A percentile compares a stretch with the other conserved stretches of the same genome.
phyloP scores from a whole-genome alignment of 176 grass and related monocot species.

The Chloris gayana region DNA sequence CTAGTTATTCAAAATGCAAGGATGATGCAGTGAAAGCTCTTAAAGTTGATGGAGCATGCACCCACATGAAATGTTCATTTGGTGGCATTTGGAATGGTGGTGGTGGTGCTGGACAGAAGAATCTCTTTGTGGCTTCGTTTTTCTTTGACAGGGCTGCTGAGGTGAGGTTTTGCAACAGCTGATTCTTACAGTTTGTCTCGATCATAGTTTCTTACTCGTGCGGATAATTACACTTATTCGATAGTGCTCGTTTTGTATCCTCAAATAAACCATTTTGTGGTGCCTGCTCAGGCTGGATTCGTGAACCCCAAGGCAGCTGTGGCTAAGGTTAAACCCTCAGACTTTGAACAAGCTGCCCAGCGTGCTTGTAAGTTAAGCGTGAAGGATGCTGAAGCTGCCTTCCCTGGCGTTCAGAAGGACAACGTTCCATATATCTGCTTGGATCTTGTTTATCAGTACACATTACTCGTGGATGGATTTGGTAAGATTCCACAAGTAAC shows the following conservation, averaged over 20 bases:
- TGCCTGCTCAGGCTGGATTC: constrained; percentile 80
- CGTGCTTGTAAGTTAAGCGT: constrained; percentile 74
- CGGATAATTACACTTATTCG: constrained; percentile 10
- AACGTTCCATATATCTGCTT: constrained; percentile 93
- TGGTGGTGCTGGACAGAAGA: constrained; percentile 92
- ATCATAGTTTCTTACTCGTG: background rate
- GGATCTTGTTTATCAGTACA: constrained; percentile 98
- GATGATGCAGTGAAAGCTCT: constrained; percentile 78
- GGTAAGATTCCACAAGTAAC: constrained; percentile 49
- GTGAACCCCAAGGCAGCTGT: constrained; percentile 66
- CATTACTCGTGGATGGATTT: constrained; percentile 85
- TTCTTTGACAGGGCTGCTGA: constrained; percentile 98
- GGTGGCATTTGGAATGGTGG: constrained; percentile 99
- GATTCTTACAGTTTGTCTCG: background rate
- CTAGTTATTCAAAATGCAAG: constrained; percentile 77
- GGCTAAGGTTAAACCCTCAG: constrained; percentile 69
- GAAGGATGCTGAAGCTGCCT: constrained; percentile 64
- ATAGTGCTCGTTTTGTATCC: constrained; percentile 1
- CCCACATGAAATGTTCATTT: constrained; percentile 98
- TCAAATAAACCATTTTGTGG: background rate
- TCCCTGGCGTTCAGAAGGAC: constrained; percentile 56
- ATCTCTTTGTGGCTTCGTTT: constrained; percentile 96
- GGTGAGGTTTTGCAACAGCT: constrained; percentile 46
- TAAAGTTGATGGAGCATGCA: constrained; percentile 74
- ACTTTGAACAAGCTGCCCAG: constrained; percentile 83